These are phyloP conservation scores for Gossypium rotundifolium DNA, from an alignment of 345 rosid genomes.

Conservation along the genomic window DNA sequence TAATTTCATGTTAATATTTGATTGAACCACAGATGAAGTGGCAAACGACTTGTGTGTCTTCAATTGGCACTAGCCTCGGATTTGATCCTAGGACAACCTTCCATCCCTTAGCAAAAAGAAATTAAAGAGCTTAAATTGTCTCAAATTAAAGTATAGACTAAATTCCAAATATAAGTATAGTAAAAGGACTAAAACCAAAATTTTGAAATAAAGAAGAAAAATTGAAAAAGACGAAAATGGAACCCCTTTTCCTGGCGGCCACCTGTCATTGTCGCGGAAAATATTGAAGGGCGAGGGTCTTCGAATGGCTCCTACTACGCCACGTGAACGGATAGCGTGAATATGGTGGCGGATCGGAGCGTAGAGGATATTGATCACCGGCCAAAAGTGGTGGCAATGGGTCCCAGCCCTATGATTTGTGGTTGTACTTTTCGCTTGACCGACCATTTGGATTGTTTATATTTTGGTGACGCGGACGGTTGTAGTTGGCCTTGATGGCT, in stretches of 20 bases:
- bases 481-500: conserved; percentile 17
- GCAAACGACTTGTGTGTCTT: too few species aligned
- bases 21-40: too few species aligned
- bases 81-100: too few species aligned
- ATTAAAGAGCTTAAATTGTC: too few species aligned
- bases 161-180: too few species aligned
- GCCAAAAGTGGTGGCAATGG: conserved; percentile 17
- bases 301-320: conserved; percentile 7
- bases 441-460: conserved; percentile 46
- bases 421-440: conserved; percentile 13
- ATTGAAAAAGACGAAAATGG: neutral
- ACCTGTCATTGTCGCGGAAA: conserved; percentile 18
- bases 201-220: conserved; percentile 9
- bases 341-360: conserved; percentile 14
- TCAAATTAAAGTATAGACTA: too few species aligned
- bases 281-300: conserved; percentile 24
- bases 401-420: conserved; percentile 24
- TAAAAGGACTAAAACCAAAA: neutral
- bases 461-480: conserved; percentile 22
- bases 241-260: conserved; percentile 11
- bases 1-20: too few species aligned
- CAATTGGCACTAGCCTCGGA: too few species aligned
- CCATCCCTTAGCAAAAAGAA: too few species aligned
- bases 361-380: conserved; percentile 19
- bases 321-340: conserved; percentile 39